Conservation (phyloP, 805 yeast species). For the Osmozyma mogii region DNA sequence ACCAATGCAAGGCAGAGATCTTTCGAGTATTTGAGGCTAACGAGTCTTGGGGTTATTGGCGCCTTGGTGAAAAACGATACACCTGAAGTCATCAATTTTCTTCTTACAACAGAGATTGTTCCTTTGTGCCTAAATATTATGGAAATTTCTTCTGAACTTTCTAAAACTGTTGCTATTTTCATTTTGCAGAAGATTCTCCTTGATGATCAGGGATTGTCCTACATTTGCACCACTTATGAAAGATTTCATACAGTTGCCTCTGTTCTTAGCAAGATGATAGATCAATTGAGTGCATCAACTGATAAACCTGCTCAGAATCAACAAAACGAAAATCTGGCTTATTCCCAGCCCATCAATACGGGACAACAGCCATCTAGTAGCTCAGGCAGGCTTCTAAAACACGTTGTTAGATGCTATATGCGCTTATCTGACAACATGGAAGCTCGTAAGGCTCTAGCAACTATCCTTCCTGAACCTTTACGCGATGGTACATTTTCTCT, state of each 20-base stretch:
- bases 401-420: conserved; percentile 89
- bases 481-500: conserved; percentile 79
- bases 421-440: conserved; percentile 84
- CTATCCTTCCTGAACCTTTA: conserved; percentile 78
- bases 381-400: conserved; percentile 81
- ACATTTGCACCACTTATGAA: conserved; percentile 92
- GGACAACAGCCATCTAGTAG: conserved; percentile 26
- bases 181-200: conserved; percentile 87
- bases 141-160: conserved; percentile 90
- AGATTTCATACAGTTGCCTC: conserved; percentile 90
- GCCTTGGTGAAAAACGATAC: conserved; percentile 95
- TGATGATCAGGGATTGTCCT: conserved; percentile 85
- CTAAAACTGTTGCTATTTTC: conserved; percentile 94
- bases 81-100: conserved; percentile 85
- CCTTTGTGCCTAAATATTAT: conserved; percentile 90
- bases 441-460: conserved; percentile 80
- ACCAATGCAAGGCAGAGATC: conserved; percentile 88
- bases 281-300: conserved; percentile 51
- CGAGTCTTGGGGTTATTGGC: conserved; percentile 94
- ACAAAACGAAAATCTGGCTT: conserved; percentile 2
- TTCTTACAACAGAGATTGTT: conserved; percentile 91
- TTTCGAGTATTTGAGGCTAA: conserved; percentile 86
- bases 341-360: conserved; percentile 4
- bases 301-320: conserved; percentile 41
- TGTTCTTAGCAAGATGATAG: conserved; percentile 82